phyloP scores from a whole-genome alignment of 2,329 filamentous ascomycete genomes.

The Ophiostoma sp. region DNA sequence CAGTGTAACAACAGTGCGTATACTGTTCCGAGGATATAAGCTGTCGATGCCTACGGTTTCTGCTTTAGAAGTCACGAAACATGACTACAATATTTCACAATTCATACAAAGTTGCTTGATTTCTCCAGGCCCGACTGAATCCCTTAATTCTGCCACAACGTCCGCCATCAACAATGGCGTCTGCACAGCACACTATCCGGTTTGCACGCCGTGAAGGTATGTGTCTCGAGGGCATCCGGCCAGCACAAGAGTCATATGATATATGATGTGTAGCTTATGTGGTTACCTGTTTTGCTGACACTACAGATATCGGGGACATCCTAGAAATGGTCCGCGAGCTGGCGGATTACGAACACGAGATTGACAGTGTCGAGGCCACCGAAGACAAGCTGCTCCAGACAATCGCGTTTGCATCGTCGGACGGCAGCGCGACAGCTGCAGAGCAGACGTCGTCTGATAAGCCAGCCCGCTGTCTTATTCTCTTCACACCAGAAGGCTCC shows the following conservation, averaged over 20 bases:
- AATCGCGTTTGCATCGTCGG: conserved; percentile 65
- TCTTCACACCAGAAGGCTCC: conserved; percentile 47
- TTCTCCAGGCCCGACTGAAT: background rate
- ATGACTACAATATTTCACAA: background rate
- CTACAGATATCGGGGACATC: conserved; percentile 72
- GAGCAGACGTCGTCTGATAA: conserved; percentile 50
- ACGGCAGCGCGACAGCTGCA: conserved; percentile 37
- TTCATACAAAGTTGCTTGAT: too few relatives aligned
- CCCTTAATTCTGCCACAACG: background rate
- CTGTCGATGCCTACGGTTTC: background rate
- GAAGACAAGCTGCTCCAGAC: conserved; percentile 65
- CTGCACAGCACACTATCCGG: conserved; percentile 41
- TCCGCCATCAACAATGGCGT: conserved; percentile 31
- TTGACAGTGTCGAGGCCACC: conserved; percentile 71
- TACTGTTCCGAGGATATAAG: background rate
- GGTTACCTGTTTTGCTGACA: background rate
- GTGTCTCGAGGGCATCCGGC: background rate
- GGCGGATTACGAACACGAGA: conserved; percentile 79
- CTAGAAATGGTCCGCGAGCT: conserved; percentile 77
- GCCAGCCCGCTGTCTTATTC: conserved; percentile 72
- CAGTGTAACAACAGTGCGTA: background rate
- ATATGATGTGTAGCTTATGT: background rate
- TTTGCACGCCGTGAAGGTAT: conserved; percentile 57
- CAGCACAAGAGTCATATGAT: background rate
- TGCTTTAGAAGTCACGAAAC: background rate